Base-by-base conservation (phyloP, 352 stramenopile species). In the Pythium sp. region DNA sequence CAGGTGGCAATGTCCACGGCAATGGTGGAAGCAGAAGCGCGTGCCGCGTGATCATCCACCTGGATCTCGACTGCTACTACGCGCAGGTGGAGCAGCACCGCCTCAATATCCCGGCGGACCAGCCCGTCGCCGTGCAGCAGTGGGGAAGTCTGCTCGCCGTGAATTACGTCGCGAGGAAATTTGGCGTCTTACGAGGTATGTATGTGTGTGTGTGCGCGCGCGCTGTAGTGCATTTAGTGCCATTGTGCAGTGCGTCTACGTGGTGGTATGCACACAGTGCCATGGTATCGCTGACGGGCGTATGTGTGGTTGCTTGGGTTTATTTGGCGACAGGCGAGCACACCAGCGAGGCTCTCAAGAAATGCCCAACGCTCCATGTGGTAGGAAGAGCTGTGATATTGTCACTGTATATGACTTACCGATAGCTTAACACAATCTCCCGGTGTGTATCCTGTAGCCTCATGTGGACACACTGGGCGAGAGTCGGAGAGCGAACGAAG, bases 11-110 rank as follows among this genome's bases (percentile, higher is more conserved):
- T 7, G 8, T 30, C 30, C 5, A 34, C 36, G 9, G 36, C 36
- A 43, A 43, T 18, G 12, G 34, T 7, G 7, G 32, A 11, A 36
- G 11, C 22, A 34, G 11, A n/a, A 41, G 47, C 34, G 26, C 36
- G 26, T 47, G 64, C 46, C 84, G 88, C 26, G 88, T 96, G 63
- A 81, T 96, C 70, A 72, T 94, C 67, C 88, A 95, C 67, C 66
- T 95, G 62, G 89, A 96, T 62, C 83, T 94, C 59, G 89, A 96
- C 75, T 96, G 87, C 77, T 96, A 94, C 76, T 96, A 96, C 65
- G 85, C 87, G 64, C 87, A 94, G 72, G 89, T 96, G 38, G 89
- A 96, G 70, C 78, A 91, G 62, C 79, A 78, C 12, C 78, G 89
- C 5, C 85, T 94, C n/a, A 58, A 77, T 0, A 90, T 96, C 58